Evolutionary conservation across 2,329 filamentous ascomycete species (phyloP).

Genomic region (Polytolypa hystricis): DNA sequence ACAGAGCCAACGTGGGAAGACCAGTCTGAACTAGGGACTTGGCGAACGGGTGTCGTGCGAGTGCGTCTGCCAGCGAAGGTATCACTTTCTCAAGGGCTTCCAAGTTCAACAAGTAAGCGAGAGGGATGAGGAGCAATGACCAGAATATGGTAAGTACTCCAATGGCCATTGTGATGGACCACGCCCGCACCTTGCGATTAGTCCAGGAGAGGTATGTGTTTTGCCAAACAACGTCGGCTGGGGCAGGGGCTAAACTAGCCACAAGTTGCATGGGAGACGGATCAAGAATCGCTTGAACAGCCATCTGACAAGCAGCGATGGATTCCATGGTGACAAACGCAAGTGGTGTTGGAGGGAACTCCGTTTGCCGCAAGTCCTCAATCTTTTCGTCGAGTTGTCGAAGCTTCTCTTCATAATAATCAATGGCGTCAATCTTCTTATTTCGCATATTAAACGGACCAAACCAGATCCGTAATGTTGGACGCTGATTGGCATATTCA

Average conservation of each 20-base stretch:
- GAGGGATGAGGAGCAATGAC: conserved; percentile 67
- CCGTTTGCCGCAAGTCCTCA: conserved; percentile 55
- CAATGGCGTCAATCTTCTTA: conserved; percentile 74
- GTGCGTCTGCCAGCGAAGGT: conserved; percentile 55
- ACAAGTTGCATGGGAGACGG: conserved; percentile 76
- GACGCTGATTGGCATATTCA: conserved; percentile 41
- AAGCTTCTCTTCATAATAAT: conserved; percentile 85
- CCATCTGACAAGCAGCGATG: conserved; percentile 86
- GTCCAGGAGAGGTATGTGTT: conserved; percentile 78
- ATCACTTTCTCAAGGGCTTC: conserved; percentile 66
- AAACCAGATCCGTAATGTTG: conserved; percentile 64
- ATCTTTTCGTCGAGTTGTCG: conserved; percentile 69
- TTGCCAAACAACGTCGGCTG: conserved; percentile 85
- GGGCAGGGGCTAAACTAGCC: conserved; percentile 76
- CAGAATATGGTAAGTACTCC: conserved; percentile 75
- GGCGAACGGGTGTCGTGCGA: conserved; percentile 58
- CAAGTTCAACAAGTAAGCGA: conserved; percentile 70
- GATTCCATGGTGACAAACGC: conserved; percentile 98
- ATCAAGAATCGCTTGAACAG: conserved; percentile 86
- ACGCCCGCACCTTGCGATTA: conserved; percentile 64
- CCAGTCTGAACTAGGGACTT: conserved; percentile 76
- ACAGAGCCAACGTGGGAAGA: conserved; percentile 73
- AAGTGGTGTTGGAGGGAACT: conserved; percentile 66
- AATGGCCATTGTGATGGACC: conserved; percentile 75
- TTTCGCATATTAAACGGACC: conserved; percentile 63